Conservation (phyloP, 2,329 filamentous ascomycete genomes). For the Cordyceps cicadae region DNA sequence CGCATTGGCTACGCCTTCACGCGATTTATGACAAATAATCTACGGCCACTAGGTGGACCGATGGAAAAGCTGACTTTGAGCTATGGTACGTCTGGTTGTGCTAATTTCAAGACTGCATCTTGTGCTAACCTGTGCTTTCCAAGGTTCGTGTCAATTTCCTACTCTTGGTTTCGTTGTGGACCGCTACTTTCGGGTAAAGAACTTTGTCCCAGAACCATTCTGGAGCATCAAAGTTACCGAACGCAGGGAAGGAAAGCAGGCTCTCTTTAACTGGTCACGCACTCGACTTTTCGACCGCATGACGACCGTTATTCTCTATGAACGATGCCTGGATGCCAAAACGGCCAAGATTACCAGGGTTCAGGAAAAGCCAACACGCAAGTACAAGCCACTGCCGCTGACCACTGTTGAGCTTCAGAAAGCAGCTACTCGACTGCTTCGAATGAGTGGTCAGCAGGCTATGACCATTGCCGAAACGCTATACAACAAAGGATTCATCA, state of each 20-base stretch:
- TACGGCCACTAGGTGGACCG: slow-evolving; percentile 63
- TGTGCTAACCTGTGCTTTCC: slow-evolving; percentile 23
- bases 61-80: slow-evolving; percentile 62
- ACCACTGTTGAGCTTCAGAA: slow-evolving; percentile 97
- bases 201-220: slow-evolving; percentile 86
- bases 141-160: slow-evolving; percentile 82
- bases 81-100: slow-evolving; percentile 53
- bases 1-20: slow-evolving; percentile 91
- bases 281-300: slow-evolving; percentile 82
- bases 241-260: slow-evolving; percentile 65
- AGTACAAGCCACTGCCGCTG: slow-evolving; percentile 86
- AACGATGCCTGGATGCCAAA: slow-evolving; percentile 71
- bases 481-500: slow-evolving; percentile 93
- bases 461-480: slow-evolving; percentile 82
- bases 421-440: slow-evolving; percentile 78
- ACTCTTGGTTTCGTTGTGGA: slow-evolving; percentile 96
- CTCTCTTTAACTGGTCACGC: slow-evolving; percentile 77
- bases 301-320: slow-evolving; percentile 71
- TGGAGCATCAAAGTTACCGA: slow-evolving; percentile 88
- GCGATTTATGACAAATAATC: slow-evolving; percentile 69
- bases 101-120: neutral
- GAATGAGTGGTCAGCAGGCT: slow-evolving; percentile 83
- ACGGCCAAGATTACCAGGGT: slow-evolving; percentile 75
- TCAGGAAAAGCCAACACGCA: slow-evolving; percentile 82
- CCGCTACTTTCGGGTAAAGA: slow-evolving; percentile 85